These are phyloP conservation scores for Nicotiana otophora DNA, from an alignment of 257 asterid genomes.

Conservation along the genomic window DNA sequence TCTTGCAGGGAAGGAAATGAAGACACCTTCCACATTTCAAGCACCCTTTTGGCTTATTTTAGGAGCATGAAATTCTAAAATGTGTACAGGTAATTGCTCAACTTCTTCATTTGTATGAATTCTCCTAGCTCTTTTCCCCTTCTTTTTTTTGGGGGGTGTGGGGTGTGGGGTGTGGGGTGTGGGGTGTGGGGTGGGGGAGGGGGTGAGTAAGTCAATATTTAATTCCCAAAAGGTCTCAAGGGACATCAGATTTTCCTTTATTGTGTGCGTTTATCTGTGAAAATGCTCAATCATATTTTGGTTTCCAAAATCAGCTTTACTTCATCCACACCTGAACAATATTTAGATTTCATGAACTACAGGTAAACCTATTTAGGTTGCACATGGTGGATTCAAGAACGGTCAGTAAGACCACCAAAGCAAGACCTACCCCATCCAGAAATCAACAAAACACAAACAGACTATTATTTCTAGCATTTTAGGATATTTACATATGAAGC, in stretches of 20 bases:
- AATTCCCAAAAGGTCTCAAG: neutral
- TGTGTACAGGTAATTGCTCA: neutral
- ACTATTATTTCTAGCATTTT: neutral
- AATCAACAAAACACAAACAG: neutral
- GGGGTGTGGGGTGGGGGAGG: neutral
- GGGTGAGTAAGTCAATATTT: neutral
- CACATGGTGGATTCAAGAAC: neutral
- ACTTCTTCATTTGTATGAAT: neutral
- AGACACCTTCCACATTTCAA: neutral
- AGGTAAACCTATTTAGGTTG: neutral
- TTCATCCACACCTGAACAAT: neutral
- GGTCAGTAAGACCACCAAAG: neutral
- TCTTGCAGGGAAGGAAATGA: neutral
- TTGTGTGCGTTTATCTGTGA: neutral
- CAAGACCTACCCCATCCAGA: neutral
- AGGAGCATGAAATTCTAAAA: neutral
- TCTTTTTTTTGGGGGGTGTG: neutral
- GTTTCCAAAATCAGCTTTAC: neutral
- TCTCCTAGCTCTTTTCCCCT: neutral
- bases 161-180: too few relatives aligned
- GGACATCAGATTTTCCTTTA: neutral
- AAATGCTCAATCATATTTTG: neutral
- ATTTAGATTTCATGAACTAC: neutral
- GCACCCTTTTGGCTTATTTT: neutral
- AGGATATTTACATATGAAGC: neutral